phyloP scores from a whole-genome alignment of 495 filamentous ascomycete genomes.

The Aspergillus bertholletiae region DNA sequence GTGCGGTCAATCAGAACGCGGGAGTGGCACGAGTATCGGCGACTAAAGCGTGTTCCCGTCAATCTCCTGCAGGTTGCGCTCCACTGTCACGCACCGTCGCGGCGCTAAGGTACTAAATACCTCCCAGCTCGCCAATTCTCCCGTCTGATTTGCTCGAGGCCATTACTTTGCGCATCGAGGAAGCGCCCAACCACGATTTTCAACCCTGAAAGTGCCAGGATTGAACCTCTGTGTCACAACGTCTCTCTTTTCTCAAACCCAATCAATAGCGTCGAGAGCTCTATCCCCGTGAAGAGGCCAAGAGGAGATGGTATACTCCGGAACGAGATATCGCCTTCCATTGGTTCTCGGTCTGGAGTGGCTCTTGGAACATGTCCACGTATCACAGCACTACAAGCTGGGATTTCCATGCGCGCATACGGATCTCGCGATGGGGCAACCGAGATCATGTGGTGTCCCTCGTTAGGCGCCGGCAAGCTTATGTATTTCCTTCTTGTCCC shows the following conservation, averaged over 20 bases:
- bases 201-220: not conserved
- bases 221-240: not conserved
- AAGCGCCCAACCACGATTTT: conserved; percentile 13
- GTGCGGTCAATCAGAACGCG: conserved; percentile 14
- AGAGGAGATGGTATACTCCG: conserved; percentile 2
- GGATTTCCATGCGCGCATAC: not conserved
- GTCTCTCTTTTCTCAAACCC: not conserved
- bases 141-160: conserved; percentile 3
- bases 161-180: conserved; percentile 3
- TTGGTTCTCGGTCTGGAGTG: conserved; percentile 8
- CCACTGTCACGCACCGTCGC: conserved; percentile 19
- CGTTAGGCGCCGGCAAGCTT: conserved; percentile 11
- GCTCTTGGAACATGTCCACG: conserved; percentile 5
- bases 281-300: conserved; percentile 18
- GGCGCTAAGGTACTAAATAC: conserved; percentile 10
- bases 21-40: conserved; percentile 9
- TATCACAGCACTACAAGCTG: not conserved
- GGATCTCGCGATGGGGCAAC: not conserved
- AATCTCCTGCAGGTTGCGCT: conserved; percentile 18
- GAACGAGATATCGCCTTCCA: not conserved
- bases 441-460: conserved; percentile 12
- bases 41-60: conserved; percentile 20
- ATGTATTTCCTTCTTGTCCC: conserved; percentile 15
- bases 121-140: conserved; percentile 5
- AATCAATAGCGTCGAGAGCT: conserved; percentile 5